phyloP scores from a whole-genome alignment of 2,329 filamentous ascomycete genomes.

The Penicillium sp. region DNA sequence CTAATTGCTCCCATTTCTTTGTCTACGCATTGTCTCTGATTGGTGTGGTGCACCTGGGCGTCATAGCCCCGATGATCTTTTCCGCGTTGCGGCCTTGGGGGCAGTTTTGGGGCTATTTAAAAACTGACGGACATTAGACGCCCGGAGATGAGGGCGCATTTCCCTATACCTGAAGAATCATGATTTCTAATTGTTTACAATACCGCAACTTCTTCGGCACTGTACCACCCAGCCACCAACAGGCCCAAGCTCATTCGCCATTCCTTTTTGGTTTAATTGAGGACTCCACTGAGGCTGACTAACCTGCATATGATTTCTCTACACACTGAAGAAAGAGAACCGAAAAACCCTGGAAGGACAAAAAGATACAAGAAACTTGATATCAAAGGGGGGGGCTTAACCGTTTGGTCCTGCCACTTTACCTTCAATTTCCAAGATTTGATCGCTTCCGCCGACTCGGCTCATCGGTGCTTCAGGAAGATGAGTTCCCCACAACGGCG shows the following conservation, averaged over 20 bases:
- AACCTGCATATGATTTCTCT: constrained; percentile 6
- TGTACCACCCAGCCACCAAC: constrained; percentile 9
- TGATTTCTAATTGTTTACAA: not conserved
- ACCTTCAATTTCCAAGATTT: constrained; percentile 9
- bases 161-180: not conserved
- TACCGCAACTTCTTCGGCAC: constrained; percentile 5
- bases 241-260: constrained; percentile 10
- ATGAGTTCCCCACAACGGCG: constrained; percentile 15
- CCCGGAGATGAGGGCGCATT: not conserved
- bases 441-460: not conserved
- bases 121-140: not conserved
- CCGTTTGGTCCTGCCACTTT: constrained; percentile 6
- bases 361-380: not conserved
- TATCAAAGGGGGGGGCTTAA: not conserved
- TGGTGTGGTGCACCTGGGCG: constrained; percentile 1
- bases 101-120: not conserved
- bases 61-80: constrained; percentile 3
- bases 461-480: constrained; percentile 14
- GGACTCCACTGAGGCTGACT: constrained; percentile 11
- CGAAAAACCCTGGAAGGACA: no score
- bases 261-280: not conserved
- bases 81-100: not conserved
- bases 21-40: not conserved
- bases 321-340: not conserved
- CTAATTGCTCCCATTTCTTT: constrained; percentile 1